These are phyloP conservation scores for Carpinus fangiana DNA, from an alignment of 306 rosid genomes.

Conservation along the genomic window DNA sequence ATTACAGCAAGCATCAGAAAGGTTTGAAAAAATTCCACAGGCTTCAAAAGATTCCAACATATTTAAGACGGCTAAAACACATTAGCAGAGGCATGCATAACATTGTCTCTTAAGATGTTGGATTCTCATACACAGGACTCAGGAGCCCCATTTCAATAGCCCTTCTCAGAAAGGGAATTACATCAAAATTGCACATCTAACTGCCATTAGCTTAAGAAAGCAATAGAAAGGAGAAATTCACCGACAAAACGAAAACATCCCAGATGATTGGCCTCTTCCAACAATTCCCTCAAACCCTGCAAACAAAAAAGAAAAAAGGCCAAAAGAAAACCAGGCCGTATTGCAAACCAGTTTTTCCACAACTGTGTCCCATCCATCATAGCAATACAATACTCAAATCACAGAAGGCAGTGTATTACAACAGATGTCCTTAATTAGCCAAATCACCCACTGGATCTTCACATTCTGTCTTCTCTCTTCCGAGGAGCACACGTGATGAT, in stretches of 20 bases:
- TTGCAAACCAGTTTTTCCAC: not conserved
- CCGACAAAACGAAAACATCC: not conserved
- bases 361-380: not conserved
- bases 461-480: conserved; percentile 94
- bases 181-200: not conserved
- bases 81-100: not conserved
- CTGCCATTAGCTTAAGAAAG: not conserved
- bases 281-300: not conserved
- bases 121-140: not conserved
- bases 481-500: conserved; percentile 97
- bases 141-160: not conserved
- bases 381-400: conserved; percentile 10
- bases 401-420: conserved; percentile 13
- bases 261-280: not conserved
- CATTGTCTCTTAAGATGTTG: not conserved
- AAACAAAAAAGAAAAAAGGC: not conserved
- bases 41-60: not conserved
- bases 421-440: conserved; percentile 10
- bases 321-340: not conserved
- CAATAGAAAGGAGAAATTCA: not conserved
- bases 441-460: conserved; percentile 25
- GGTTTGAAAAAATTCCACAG: not conserved
- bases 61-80: not conserved
- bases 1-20: not conserved
- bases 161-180: not conserved